Evolutionary conservation across 331 rosid species (phyloP).

Genomic region (Erythrophleum ivorense): DNA sequence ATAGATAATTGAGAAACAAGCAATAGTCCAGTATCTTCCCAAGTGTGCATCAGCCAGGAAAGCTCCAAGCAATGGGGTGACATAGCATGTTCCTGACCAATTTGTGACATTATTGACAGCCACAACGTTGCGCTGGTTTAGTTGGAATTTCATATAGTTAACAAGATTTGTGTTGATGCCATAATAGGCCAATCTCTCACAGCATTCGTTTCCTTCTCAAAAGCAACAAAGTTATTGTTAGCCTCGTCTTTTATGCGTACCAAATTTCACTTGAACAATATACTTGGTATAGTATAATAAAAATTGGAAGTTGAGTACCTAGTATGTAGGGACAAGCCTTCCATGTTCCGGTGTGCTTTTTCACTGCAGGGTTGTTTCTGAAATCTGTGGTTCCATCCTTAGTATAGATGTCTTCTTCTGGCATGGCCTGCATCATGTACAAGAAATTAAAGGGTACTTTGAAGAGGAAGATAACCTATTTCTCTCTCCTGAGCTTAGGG

Average conservation of each 20-base stretch:
- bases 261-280: too few relatives aligned
- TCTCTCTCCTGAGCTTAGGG: too few relatives aligned
- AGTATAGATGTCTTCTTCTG: neutral
- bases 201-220: neutral
- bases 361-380: neutral
- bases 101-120: conserved; percentile 52
- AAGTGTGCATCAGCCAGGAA: conserved; percentile 70
- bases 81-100: conserved; percentile 69
- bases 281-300: too few relatives aligned
- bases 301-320: neutral
- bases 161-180: neutral
- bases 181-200: conserved; percentile 4
- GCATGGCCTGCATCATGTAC: neutral
- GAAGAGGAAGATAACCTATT: too few relatives aligned
- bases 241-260: too few relatives aligned
- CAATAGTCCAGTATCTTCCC: conserved; percentile 76
- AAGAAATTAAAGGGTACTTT: too few relatives aligned
- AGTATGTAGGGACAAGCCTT: neutral
- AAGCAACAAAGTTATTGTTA: neutral
- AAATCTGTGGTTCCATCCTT: conserved; percentile 6
- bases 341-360: neutral
- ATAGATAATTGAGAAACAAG: conserved; percentile 53
- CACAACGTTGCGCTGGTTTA: neutral
- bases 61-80: conserved; percentile 75
- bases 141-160: neutral